These are phyloP conservation scores for Myochromella boudieri DNA, from an alignment of 768 basidiomycete species.

Conservation along the genomic window DNA sequence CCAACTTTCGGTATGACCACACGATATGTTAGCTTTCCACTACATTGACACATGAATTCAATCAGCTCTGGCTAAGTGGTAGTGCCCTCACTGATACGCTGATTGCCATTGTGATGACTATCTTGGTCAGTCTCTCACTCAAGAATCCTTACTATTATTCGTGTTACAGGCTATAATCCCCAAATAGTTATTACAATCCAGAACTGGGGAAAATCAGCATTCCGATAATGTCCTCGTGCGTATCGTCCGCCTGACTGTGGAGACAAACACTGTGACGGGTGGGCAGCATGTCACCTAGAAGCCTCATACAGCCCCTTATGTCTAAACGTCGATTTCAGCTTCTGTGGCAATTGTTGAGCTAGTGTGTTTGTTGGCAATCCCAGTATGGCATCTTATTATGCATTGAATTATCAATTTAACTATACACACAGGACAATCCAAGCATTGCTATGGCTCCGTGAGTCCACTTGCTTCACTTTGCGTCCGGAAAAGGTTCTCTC, in stretches of 20 bases:
- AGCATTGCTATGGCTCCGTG: constrained; percentile 16
- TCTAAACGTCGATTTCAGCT: not conserved
- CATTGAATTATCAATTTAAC: not conserved
- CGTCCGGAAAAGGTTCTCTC: too few relatives aligned
- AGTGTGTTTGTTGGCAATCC: constrained; percentile 14
- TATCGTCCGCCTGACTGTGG: constrained; percentile 15
- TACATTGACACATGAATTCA: too few relatives aligned
- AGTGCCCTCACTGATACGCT: not conserved
- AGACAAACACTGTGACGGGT: constrained; percentile 15
- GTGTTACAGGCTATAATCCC: too few relatives aligned
- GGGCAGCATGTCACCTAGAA: not conserved
- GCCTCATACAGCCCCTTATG: too few relatives aligned
- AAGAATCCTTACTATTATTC: too few relatives aligned
- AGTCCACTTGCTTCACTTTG: not conserved
- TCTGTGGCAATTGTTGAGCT: constrained; percentile 12
- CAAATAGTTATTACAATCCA: constrained; percentile 10
- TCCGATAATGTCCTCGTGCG: constrained; percentile 10
- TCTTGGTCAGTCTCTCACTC: not conserved
- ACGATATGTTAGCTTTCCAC: too few relatives aligned
- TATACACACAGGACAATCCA: constrained; percentile 11
- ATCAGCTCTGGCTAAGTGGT: not conserved
- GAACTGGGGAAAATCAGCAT: constrained; percentile 7
- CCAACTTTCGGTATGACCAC: not conserved
- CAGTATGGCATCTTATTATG: too few relatives aligned
- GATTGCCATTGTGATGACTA: not conserved